phyloP scores from a whole-genome alignment of 495 filamentous ascomycete species.

The Neurospora sp. region DNA sequence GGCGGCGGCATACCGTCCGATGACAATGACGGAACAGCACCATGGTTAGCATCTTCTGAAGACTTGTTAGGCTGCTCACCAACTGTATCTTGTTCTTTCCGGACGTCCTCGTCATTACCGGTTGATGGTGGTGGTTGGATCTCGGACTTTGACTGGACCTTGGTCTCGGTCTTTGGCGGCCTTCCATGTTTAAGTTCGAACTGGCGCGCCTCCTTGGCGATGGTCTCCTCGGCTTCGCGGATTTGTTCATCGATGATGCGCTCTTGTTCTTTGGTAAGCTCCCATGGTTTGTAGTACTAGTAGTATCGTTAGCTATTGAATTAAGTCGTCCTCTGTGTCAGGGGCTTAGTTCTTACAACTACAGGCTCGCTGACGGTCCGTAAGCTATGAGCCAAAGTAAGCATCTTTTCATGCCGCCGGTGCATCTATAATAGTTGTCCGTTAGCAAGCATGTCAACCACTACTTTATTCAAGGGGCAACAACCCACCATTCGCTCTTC shows the following conservation, averaged over 20 bases:
- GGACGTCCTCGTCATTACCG: not conserved
- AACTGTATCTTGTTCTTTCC: slow-evolving; percentile 9
- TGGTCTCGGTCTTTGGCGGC: not conserved
- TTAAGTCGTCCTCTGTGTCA: not conserved
- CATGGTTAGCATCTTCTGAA: slow-evolving; percentile 35
- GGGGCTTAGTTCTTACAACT: slow-evolving; percentile 47
- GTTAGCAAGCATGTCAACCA: not conserved
- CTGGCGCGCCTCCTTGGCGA: slow-evolving; percentile 34
- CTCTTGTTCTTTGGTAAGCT: slow-evolving; percentile 47
- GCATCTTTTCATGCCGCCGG: slow-evolving; percentile 60
- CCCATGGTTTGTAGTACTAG: slow-evolving; percentile 87
- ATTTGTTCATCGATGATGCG: slow-evolving; percentile 38
- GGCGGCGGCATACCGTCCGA: slow-evolving; percentile 8
- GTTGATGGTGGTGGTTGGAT: not conserved
- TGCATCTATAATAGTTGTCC: slow-evolving; percentile 53
- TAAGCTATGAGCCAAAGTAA: slow-evolving; percentile 64
- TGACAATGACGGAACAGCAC: slow-evolving; percentile 2
- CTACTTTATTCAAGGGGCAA: not conserved
- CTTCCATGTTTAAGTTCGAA: slow-evolving; percentile 18
- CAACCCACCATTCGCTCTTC: slow-evolving; percentile 65
- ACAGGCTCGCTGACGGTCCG: slow-evolving; percentile 63
- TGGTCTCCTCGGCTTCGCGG: slow-evolving; percentile 31
- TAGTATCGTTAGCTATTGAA: slow-evolving; percentile 13
- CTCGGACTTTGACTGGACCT: not conserved
- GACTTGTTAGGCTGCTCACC: slow-evolving; percentile 33